A percentile compares a stretch with the other conserved stretches of the same genome.
phyloP scores from a whole-genome alignment of 2,329 filamentous ascomycete species.

The Sphaceloma murrayae region DNA sequence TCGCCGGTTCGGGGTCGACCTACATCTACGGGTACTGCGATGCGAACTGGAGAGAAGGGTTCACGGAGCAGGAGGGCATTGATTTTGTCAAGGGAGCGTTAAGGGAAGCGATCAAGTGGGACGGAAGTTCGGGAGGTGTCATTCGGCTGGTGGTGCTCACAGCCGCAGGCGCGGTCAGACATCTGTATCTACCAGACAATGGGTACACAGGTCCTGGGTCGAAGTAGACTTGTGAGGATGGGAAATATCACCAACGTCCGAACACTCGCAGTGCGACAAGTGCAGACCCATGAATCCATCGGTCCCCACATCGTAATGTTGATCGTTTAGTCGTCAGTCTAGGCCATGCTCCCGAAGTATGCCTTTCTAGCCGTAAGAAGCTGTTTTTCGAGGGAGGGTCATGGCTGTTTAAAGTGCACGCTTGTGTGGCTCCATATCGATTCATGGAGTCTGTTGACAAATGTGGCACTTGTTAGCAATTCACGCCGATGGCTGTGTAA shows the following conservation, averaged over 20 bases:
- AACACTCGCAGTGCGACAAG: no score
- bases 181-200: slow-evolving; percentile 90
- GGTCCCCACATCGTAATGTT: no score
- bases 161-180: slow-evolving; percentile 76
- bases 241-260: no score
- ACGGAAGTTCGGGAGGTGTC: slow-evolving; percentile 94
- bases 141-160: slow-evolving; percentile 97
- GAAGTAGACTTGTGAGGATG: no score
- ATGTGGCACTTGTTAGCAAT: neutral
- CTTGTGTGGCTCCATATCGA: neutral
- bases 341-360: no score
- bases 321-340: no score
- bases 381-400: no score
- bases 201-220: slow-evolving; percentile 65
- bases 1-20: slow-evolving; percentile 91
- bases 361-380: no score
- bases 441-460: neutral
- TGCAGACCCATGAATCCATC: no score
- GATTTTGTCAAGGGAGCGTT: slow-evolving; percentile 86
- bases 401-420: neutral
- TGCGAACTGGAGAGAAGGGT: slow-evolving; percentile 86
- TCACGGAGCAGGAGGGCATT: slow-evolving; percentile 86
- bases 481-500: neutral
- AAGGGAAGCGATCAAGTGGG: slow-evolving; percentile 96
- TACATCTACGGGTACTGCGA: slow-evolving; percentile 99